phyloP scores from a whole-genome alignment of 495 filamentous ascomycete species.

The Ascobolus immersus region DNA sequence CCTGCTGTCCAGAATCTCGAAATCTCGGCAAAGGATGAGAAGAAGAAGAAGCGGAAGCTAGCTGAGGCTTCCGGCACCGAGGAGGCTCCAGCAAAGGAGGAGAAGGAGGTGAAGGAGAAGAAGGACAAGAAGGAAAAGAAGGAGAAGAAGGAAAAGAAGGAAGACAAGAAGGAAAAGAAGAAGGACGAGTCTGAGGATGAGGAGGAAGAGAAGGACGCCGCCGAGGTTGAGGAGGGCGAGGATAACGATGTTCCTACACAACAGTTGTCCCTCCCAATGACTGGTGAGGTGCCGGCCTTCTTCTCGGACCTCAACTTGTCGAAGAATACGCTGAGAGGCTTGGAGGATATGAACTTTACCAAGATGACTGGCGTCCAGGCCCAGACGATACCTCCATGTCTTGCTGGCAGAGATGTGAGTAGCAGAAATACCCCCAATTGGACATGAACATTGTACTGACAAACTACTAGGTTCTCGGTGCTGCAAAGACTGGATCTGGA shows the following conservation, averaged over 20 bases:
- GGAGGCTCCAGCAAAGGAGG: constrained; percentile 2
- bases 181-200: constrained; percentile 5
- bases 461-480: constrained; percentile 38
- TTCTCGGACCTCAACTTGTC: constrained; percentile 73
- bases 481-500: constrained; percentile 87
- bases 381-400: constrained; percentile 58
- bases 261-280: constrained; percentile 31
- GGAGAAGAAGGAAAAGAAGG: constrained; percentile 20
- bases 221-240: constrained; percentile 11
- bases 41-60: neutral
- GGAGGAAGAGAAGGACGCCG: constrained; percentile 13
- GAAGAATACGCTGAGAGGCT: constrained; percentile 63
- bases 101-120: constrained; percentile 2
- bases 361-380: constrained; percentile 93
- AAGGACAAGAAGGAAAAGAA: constrained; percentile 10
- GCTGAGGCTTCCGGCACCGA: neutral
- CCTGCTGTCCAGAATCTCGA: too few relatives aligned
- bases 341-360: constrained; percentile 73
- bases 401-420: constrained; percentile 57
- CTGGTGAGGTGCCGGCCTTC: constrained; percentile 26
- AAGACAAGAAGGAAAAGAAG: constrained; percentile 13
- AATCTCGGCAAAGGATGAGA: constrained; percentile 5
- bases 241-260: constrained; percentile 24
- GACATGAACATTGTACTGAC: neutral
- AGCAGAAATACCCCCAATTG: neutral